These are phyloP conservation scores for Trypanosoma melophagium DNA, from an alignment of 208 protist species.

Conservation along the genomic window DNA sequence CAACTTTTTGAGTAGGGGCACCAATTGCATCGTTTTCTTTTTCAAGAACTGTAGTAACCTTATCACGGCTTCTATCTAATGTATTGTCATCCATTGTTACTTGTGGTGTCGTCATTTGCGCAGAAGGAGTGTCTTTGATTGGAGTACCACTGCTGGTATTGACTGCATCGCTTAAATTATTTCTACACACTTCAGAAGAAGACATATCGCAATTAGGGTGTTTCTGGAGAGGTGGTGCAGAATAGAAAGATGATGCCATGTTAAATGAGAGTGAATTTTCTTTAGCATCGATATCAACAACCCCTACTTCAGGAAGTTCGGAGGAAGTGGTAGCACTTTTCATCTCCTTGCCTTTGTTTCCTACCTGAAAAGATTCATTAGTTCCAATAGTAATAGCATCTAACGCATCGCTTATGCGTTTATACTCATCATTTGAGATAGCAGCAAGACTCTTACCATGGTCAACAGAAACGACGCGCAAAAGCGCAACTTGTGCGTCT, in stretches of 20 bases:
- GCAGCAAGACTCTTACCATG: background rate
- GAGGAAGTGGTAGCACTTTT: background rate
- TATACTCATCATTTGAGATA: background rate
- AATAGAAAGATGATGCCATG: background rate
- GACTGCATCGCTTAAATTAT: no score
- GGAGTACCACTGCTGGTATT: no score
- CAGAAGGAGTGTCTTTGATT: no score
- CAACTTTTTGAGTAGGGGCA: background rate
- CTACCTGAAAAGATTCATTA: background rate
- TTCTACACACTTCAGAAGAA: no score
- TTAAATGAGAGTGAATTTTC: background rate
- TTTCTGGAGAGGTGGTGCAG: background rate
- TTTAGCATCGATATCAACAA: background rate
- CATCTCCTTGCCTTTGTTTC: background rate
- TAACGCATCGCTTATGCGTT: background rate
- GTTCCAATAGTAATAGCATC: background rate
- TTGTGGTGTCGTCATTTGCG: no score
- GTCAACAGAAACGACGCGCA: constrained; percentile 6
- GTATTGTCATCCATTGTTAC: no score
- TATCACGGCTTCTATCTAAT: no score
- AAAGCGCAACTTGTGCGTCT: constrained; percentile 17
- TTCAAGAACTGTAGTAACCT: no score
- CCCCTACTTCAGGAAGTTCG: background rate
- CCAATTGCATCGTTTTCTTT: background rate
- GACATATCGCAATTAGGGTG: no score